phyloP scores from a whole-genome alignment of 495 filamentous ascomycete genomes.

The Talaromyces trachyspermus region DNA sequence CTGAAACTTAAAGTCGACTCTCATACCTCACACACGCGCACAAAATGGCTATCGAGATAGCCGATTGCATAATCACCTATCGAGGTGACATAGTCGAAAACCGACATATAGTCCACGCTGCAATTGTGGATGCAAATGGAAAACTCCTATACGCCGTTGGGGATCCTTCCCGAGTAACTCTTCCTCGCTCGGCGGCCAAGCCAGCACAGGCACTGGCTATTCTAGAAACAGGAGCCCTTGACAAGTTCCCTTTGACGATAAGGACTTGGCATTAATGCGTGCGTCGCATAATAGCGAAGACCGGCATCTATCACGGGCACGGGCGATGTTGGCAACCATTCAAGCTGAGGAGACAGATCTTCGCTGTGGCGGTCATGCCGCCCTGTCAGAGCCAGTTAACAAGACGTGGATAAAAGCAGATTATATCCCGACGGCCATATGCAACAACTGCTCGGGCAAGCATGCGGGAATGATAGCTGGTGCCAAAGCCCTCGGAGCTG shows the following conservation, averaged over 20 bases:
- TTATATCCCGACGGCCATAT: slow-evolving; percentile 21
- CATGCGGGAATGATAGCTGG: slow-evolving; percentile 35
- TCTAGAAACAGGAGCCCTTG: slow-evolving; percentile 22
- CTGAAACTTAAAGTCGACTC: no score
- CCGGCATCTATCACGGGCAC: slow-evolving; percentile 23
- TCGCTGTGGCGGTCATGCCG: slow-evolving; percentile 29
- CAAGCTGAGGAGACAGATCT: slow-evolving; percentile 19
- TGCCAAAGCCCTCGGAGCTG: slow-evolving; percentile 21
- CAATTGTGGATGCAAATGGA: slow-evolving; percentile 23
- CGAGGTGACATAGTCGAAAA: slow-evolving; percentile 29
- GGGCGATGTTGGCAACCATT: slow-evolving; percentile 24
- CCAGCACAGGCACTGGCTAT: slow-evolving; percentile 32
- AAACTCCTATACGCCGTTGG: slow-evolving; percentile 27
- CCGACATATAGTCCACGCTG: slow-evolving; percentile 29
- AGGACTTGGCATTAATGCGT: slow-evolving; percentile 35
- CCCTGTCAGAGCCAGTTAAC: slow-evolving; percentile 22
- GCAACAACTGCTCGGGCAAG: slow-evolving; percentile 36
- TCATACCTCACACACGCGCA: no score
- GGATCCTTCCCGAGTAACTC: slow-evolving; percentile 28
- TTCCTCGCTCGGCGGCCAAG: slow-evolving; percentile 35
- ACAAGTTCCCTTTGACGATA: slow-evolving; percentile 27
- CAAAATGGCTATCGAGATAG: no score
- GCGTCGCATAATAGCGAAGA: slow-evolving; percentile 40
- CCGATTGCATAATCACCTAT: slow-evolving; percentile 22
- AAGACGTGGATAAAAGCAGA: slow-evolving; percentile 31